These are phyloP conservation scores for Anaeromyces robustus DNA, from an alignment of 192 early-diverging fungal genomes.

Conservation along the genomic window DNA sequence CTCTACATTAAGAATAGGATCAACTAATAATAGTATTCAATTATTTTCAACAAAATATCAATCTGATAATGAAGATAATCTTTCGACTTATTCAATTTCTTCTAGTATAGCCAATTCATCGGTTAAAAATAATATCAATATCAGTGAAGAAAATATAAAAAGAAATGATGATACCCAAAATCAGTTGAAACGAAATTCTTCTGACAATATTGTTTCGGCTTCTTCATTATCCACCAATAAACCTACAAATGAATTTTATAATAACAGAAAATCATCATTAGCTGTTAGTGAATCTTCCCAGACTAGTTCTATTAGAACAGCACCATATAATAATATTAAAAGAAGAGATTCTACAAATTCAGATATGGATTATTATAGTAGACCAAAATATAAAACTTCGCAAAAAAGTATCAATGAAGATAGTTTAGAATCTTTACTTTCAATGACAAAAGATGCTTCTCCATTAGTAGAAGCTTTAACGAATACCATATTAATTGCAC, in stretches of 20 bases:
- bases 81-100: neutral
- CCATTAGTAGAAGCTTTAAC: neutral
- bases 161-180: neutral
- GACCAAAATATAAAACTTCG: neutral
- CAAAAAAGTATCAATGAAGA: slow-evolving; percentile 5
- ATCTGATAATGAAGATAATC: neutral
- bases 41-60: neutral
- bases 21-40: neutral
- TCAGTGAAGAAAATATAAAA: neutral
- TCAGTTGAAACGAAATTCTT: neutral
- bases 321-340: neutral
- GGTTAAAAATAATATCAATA: neutral
- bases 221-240: neutral
- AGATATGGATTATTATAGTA: neutral
- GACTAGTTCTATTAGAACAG: neutral
- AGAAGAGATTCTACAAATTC: neutral
- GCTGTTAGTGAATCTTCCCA: neutral
- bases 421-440: slow-evolving; percentile 9
- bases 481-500: slow-evolving; percentile 17
- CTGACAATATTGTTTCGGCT: neutral
- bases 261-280: neutral
- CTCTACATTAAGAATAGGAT: neutral
- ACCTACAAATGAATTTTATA: neutral
- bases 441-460: slow-evolving; percentile 22
- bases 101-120: neutral